phyloP scores from a whole-genome alignment of 225 moss, liverwort and hornwort species.

The Bryoerythrophyllum caledonicum region DNA sequence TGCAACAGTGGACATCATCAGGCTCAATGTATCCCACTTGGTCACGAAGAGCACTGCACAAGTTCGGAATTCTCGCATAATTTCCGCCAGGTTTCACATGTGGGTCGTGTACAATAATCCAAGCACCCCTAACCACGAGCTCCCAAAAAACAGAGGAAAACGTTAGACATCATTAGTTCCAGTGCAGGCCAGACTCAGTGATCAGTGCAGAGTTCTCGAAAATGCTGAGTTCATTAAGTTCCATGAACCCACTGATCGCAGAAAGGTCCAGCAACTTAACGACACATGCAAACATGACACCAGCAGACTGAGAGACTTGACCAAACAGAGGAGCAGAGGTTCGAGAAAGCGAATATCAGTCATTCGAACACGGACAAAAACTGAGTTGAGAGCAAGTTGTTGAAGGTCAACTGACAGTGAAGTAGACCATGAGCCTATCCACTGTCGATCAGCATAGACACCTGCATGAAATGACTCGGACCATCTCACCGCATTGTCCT shows the following conservation, averaged over 20 bases:
- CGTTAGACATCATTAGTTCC: not conserved
- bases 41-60: not conserved
- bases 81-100: not conserved
- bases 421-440: not conserved
- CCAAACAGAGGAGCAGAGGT: not conserved
- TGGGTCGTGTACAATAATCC: not conserved
- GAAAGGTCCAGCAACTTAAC: not conserved
- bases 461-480: not conserved
- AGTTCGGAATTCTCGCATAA: not conserved
- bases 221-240: conserved; percentile 15
- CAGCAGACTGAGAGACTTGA: not conserved
- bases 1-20: not conserved
- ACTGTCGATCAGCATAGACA: not conserved
- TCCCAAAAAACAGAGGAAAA: not conserved
- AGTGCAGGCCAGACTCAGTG: conserved; percentile 28
- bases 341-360: not conserved
- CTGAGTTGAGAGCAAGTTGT: not conserved
- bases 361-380: not conserved
- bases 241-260: conserved; percentile 22
- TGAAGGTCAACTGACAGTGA: conserved; percentile 3
- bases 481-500: not conserved
- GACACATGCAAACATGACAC: not conserved
- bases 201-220: conserved; percentile 32
- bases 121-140: not conserved
- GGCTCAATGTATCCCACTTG: not conserved